Base-by-base conservation (phyloP, 2,329 filamentous ascomycete genomes). In the Coniochaeta sp. region DNA sequence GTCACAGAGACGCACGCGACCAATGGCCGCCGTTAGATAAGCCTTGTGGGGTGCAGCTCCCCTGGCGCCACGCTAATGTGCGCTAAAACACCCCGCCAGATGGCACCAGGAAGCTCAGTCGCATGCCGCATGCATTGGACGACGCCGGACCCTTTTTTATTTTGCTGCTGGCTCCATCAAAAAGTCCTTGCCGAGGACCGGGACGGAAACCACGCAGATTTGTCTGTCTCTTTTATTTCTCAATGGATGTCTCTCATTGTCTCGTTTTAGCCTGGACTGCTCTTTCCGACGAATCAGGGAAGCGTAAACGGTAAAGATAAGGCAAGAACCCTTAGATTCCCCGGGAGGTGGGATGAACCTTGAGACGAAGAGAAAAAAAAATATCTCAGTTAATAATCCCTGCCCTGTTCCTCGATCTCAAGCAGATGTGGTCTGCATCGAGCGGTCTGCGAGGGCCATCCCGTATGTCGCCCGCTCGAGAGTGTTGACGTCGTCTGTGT, bases 21-120 rank as follows among this genome's bases (percentile, higher is more conserved):
- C 47, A 49, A 49, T 49, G 30, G 31, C 12, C 10, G 31, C 6
- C 3, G 9, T n/a, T 26, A 16, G 47, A 49, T 49, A 49, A 49
- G 47, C 20, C 35, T 12, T 42, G 13, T 12, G 14, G 31, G 31
- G 6, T 14, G 22, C 27, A 27, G 20, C 42, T 27, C 42, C 42
- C 12, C 16, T 26, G 27, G n/a, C 42, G 16, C 22, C 8, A n/a
- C n/a, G n/a, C n/a, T n/a, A n/a, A n/a, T n/a, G n/a, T 3, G 18
- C 45, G 28, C 28, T 18, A 48, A 31, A 48, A n/a, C 45, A 48
- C 45, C 45, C 45, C 45, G 45, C 45, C 45, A 26, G 45, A 28
- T 27, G 22, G 22, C 22, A n/a, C n/a, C n/a, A n/a, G n/a, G n/a
- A n/a, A n/a, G n/a, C n/a, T n/a, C n/a, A n/a, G n/a, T 5, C 26